phyloP scores from a whole-genome alignment of 2,329 filamentous ascomycete species.

The Trichoderma sp. region DNA sequence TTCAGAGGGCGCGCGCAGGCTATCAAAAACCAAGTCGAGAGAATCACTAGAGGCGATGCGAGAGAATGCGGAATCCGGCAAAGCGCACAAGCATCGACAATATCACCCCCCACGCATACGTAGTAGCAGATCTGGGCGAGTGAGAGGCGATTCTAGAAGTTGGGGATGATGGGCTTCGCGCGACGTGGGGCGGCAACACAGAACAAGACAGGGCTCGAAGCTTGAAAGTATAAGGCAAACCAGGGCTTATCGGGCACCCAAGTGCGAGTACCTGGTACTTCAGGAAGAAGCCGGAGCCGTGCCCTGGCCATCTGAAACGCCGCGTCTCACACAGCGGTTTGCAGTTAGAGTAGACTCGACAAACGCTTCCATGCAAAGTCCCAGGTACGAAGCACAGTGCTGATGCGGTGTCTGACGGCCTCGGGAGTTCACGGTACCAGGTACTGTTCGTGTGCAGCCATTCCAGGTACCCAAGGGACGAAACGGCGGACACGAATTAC shows the following conservation, averaged over 20 bases:
- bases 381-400: neutral
- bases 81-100: neutral
- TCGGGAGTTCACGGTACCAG: neutral
- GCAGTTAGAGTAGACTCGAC: neutral
- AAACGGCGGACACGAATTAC: neutral
- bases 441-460: neutral
- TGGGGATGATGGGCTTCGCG: slow-evolving; percentile 14
- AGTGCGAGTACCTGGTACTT: neutral
- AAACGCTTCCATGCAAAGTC: neutral
- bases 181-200: slow-evolving; percentile 3
- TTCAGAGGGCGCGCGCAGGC: neutral
- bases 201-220: neutral
- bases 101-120: slow-evolving; percentile 6
- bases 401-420: neutral
- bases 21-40: neutral
- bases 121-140: slow-evolving; percentile 11
- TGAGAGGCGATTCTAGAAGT: slow-evolving; percentile 18
- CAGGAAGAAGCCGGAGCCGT: neutral
- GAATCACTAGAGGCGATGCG: neutral
- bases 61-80: neutral
- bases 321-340: neutral
- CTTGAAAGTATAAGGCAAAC: neutral
- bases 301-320: neutral
- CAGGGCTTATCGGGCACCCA: neutral
- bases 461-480: neutral